Evolutionary conservation across 495 filamentous ascomycete genomes (phyloP), one percentile per base, ranked within the genome.

Genomic region (Astrothelium subdiscretum): DNA sequence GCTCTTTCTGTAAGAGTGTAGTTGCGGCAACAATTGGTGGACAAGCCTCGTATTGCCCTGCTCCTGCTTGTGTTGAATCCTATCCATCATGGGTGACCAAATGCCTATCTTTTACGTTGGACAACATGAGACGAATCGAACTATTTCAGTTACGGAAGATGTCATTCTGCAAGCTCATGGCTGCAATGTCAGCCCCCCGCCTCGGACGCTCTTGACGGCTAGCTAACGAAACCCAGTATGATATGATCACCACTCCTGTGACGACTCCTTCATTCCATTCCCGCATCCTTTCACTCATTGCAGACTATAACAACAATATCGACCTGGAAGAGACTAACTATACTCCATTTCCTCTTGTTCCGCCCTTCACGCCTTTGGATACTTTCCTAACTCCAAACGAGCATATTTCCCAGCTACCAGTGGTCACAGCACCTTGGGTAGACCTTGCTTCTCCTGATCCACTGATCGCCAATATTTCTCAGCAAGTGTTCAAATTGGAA

Each of bases 241-340:
- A 94, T 72, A 90, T 95, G 81, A 81, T 96, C 68, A 96, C 92
- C 0, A 86, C 84, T 0, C 88, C 89, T 11, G 91, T 98, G 66
- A 96, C 94, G 1, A 97, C 87, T 58, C 68, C 82, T 11, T 79
- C 86, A 68, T 97, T 97, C 70, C 89, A 90, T 69, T 79, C 87
- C 24, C 80, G 90, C 38, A 85, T 97, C 8, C 76, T 87, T 58
- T 74, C 77, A 11, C 75, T 88, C 26, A 51, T 67, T 31, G 29
- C 63, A 26, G 64, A 73, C 61, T 60, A 63, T 31, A 58, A 69
- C 31, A 78, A 78, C 18, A 78, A 85, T 22, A 76, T 79, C n/a
- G 77, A 63, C 58, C 13, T 13, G 10, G 22, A 29, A 35, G 31
- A 31, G 13, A 22, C 62, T 35, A 26, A 43, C 12, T 10, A 60